phyloP scores from a whole-genome alignment of 177 flowering plant genomes.

The Vitis hybrid region DNA sequence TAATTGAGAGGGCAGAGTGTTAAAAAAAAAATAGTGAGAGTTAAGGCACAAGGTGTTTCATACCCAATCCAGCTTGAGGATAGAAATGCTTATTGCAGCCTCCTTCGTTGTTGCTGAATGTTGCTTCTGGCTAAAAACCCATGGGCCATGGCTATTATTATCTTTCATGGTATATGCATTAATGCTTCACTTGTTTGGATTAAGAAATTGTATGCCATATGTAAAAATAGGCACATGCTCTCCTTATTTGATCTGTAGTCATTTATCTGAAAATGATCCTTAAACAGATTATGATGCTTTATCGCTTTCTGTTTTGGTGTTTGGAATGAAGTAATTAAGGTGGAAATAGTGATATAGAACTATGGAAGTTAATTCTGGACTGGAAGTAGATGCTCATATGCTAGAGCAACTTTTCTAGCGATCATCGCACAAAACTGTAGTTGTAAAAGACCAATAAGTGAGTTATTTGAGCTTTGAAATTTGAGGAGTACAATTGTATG shows the following conservation, averaged over 20 bases:
- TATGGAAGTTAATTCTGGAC: background rate
- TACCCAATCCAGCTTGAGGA: no score
- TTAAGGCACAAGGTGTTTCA: no score
- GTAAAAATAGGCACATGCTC: background rate
- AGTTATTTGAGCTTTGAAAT: no score
- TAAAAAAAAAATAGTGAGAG: no score
- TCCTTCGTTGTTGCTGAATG: no score
- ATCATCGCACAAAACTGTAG: background rate
- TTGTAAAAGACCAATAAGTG: background rate
- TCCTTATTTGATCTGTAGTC: background rate
- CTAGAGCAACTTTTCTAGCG: background rate
- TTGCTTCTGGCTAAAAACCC: no score
- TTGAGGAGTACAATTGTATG: no score
- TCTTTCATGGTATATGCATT: background rate
- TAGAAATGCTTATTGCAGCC: no score
- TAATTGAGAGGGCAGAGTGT: no score
- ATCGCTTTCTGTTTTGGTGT: background rate
- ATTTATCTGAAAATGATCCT: background rate
- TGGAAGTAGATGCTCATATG: background rate
- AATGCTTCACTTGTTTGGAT: background rate
- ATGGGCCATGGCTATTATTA: no score
- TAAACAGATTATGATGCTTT: background rate
- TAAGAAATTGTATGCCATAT: background rate
- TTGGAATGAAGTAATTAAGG: background rate
- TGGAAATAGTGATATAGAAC: background rate